phyloP scores from a whole-genome alignment of 192 early-diverging fungal species.

The Linderina pennispora region DNA sequence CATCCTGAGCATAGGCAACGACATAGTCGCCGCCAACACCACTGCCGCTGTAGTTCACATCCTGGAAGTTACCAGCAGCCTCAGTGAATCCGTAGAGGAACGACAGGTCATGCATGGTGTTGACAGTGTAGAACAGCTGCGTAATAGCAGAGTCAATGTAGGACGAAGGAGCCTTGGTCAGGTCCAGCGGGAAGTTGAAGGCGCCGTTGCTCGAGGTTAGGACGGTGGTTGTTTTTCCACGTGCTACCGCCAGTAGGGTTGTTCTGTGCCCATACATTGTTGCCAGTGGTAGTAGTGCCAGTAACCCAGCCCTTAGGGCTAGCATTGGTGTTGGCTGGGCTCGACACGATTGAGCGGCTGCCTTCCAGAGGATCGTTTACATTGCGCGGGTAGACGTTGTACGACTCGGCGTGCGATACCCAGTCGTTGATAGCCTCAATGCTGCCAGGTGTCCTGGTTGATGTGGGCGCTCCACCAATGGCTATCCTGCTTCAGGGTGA shows the following conservation, averaged over 20 bases:
- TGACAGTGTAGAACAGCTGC: conserved; percentile 92
- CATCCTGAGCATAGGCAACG: conserved; percentile 89
- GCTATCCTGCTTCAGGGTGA: conserved; percentile 44
- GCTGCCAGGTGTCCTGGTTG: conserved; percentile 22
- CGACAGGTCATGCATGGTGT: conserved; percentile 85
- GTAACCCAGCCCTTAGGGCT: conserved; percentile 87
- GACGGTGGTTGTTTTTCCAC: conserved; percentile 82
- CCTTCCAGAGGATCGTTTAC: conserved; percentile 74
- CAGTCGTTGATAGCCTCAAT: conserved; percentile 50
- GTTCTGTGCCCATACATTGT: conserved; percentile 89
- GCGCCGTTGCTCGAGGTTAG: too few relatives aligned
- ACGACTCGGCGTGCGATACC: conserved; percentile 56
- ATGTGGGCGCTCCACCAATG: conserved; percentile 41
- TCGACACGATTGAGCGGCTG: conserved; percentile 46
- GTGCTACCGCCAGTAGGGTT: conserved; percentile 69
- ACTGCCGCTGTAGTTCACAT: conserved; percentile 70
- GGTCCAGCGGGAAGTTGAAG: conserved; percentile 71
- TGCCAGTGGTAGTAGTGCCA: conserved; percentile 58
- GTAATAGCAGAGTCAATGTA: conserved; percentile 80
- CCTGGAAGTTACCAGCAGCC: conserved; percentile 93
- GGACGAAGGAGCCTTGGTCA: conserved; percentile 54
- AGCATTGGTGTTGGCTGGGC: conserved; percentile 52
- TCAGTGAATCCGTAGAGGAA: conserved; percentile 89
- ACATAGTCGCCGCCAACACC: conserved; percentile 80
- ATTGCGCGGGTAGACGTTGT: conserved; percentile 78